A percentile compares a stretch with the other conserved stretches of the same genome.
phyloP scores from a whole-genome alignment of 768 basidiomycete genomes.

The Ramaria sp. region DNA sequence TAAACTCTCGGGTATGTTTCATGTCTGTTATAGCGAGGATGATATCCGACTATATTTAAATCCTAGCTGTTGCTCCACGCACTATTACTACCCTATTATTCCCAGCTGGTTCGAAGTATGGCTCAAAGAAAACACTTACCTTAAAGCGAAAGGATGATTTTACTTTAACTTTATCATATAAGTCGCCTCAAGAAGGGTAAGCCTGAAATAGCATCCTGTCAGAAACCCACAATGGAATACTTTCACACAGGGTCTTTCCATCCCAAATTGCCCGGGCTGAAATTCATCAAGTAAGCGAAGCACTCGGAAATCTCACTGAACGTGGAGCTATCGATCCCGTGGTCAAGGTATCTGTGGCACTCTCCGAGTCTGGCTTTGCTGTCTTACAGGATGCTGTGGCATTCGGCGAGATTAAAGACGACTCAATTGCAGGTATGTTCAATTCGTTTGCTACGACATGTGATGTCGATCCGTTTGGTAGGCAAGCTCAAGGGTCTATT shows the following conservation, averaged over 20 bases:
- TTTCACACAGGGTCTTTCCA: conserved; percentile 47
- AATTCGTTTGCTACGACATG: background rate
- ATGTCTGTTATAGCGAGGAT: background rate
- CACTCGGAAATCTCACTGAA: conserved; percentile 74
- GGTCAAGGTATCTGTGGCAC: conserved; percentile 71
- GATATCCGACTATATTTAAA: background rate
- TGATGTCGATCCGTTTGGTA: conserved; percentile 17
- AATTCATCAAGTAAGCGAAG: conserved; percentile 62
- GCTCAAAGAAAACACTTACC: conserved; percentile 76
- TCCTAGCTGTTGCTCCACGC: conserved; percentile 35
- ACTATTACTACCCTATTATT: conserved; percentile 72
- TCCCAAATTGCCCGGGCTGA: conserved; percentile 64
- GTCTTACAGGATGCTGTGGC: conserved; percentile 71
- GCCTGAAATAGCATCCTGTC: conserved; percentile 18
- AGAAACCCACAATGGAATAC: background rate
- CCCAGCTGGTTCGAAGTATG: conserved; percentile 63
- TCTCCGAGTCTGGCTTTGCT: conserved; percentile 83
- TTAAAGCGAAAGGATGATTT: conserved; percentile 84
- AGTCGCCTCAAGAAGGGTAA: conserved; percentile 48
- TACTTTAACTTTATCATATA: conserved; percentile 67
- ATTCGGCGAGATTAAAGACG: conserved; percentile 73
- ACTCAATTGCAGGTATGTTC: conserved; percentile 55
- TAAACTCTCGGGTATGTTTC: conserved; percentile 24
- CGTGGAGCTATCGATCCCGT: conserved; percentile 72
- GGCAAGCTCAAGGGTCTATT: conserved; percentile 88